Base-by-base conservation (phyloP, 768 basidiomycete genomes). In the Boletus coccyginus region DNA sequence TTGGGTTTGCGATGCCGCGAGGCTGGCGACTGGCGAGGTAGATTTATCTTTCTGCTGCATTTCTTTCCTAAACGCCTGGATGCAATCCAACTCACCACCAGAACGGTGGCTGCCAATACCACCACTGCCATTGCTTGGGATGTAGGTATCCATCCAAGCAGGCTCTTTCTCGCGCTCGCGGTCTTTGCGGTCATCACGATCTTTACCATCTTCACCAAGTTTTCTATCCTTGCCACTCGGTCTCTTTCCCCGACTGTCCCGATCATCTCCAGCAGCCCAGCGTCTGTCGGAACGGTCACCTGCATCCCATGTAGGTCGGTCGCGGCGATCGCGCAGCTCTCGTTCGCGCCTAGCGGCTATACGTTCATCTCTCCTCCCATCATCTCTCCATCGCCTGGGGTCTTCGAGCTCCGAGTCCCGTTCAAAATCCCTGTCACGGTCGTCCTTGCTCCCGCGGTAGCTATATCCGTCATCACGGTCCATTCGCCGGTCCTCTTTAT, bases 61-160 rank as follows among this genome's bases (percentile, higher is more conserved):
- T 46, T 83, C 87, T 68, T 86, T 89, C 78, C 92, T 94, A 83
- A 90, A 93, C 3, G 86, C 89, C 64, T 94, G 91, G 33, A 94
- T 90, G 36, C 88, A 84, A 68, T 93, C 91, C 27, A 91, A 74
- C 65, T 88, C 87, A 19, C 88, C 91, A 46, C 82, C 80, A 29
- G 73, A 70, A 33, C 74, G 75, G 57, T 81, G 81, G 9, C 82
- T 82, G 17, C 88, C 87, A 52, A 90, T 76, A 51, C 90, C 88
- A 46, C 76, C 74, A 33, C 73, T 74, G 17, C 82, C 69, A 24
- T 78, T 78, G 49, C 74, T 78, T 13, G 90, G 90, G 57, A 92
- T 80, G 67, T 91, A 92, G 19, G 88, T 85, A 61, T 92, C 92
- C 91, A 94, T 94, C 91, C 91, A 94, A 17, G 91, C 91, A 24